Conservation (phyloP, 768 basidiomycete genomes). For the Phallus indusiatus region DNA sequence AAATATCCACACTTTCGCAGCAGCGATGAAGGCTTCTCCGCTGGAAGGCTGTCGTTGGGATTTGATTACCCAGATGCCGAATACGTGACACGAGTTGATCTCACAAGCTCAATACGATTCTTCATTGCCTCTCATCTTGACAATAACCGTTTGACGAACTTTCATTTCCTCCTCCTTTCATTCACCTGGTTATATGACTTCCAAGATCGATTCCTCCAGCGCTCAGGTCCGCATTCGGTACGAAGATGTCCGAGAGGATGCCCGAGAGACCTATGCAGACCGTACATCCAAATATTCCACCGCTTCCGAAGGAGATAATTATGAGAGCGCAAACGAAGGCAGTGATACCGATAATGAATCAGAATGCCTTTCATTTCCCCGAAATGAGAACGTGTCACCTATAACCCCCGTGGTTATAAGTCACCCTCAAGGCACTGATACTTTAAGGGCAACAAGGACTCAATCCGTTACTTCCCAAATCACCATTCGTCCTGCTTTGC, state of each 20-base stretch:
- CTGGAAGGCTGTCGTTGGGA: no score
- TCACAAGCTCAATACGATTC: no score
- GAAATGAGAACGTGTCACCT: background rate
- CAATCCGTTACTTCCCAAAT: background rate
- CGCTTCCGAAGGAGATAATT: background rate
- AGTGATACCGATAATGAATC: background rate
- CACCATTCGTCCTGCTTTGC: background rate
- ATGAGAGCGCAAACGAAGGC: background rate
- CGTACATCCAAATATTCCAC: background rate
- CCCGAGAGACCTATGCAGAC: background rate
- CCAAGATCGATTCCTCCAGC: background rate
- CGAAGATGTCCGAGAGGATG: background rate
- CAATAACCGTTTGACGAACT: no score
- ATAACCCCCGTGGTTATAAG: background rate
- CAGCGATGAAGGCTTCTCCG: no score
- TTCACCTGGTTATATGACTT: background rate
- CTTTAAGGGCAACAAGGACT: background rate
- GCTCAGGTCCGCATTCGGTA: background rate
- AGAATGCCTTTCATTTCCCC: background rate
- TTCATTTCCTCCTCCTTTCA: no score
- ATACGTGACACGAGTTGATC: no score
- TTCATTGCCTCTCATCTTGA: no score
- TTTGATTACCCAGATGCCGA: no score
- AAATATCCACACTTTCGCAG: no score
- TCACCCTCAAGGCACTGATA: background rate